phyloP scores from a whole-genome alignment of 2,329 filamentous ascomycete genomes.

The Epichloe glyceriae region DNA sequence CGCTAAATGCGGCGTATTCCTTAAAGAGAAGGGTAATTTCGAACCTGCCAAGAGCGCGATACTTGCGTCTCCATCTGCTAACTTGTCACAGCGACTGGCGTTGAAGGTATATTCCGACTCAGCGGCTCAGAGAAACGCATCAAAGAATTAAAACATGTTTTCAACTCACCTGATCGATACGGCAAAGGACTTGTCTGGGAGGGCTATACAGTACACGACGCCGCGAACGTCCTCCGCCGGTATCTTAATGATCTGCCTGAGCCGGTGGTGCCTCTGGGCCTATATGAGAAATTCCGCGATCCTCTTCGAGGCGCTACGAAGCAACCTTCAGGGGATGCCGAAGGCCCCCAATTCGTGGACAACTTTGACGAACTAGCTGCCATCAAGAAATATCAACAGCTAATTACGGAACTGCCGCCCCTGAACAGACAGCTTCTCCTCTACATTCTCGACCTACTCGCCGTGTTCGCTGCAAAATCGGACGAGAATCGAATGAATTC shows the following conservation, averaged over 20 bases:
- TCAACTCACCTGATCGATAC: slow-evolving; percentile 89
- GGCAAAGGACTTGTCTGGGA: slow-evolving; percentile 96
- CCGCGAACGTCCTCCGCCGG: slow-evolving; percentile 85
- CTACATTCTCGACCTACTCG: slow-evolving; percentile 89
- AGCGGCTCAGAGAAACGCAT: slow-evolving; percentile 96
- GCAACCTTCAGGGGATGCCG: slow-evolving; percentile 58
- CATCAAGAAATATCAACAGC: slow-evolving; percentile 70
- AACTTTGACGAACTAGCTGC: slow-evolving; percentile 51
- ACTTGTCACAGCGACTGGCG: slow-evolving; percentile 58
- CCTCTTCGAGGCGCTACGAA: slow-evolving; percentile 61
- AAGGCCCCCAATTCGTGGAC: slow-evolving; percentile 57
- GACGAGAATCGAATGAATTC: slow-evolving; percentile 96
- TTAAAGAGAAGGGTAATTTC: slow-evolving; percentile 83
- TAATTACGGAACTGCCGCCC: slow-evolving; percentile 87
- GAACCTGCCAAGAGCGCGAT: background rate
- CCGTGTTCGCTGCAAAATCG: slow-evolving; percentile 93
- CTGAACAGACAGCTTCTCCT: slow-evolving; percentile 87
- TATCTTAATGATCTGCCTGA: slow-evolving; percentile 96
- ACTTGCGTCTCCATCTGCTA: slow-evolving; percentile 9
- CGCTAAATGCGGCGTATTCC: slow-evolving; percentile 90
- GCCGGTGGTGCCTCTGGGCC: slow-evolving; percentile 85
- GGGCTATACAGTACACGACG: slow-evolving; percentile 96
- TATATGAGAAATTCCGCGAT: slow-evolving; percentile 83
- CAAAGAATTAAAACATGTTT: slow-evolving; percentile 84
- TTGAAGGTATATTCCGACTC: slow-evolving; percentile 93